These are phyloP conservation scores for Plasmopara muralis DNA, from an alignment of 352 stramenopile genomes.

Conservation along the genomic window DNA sequence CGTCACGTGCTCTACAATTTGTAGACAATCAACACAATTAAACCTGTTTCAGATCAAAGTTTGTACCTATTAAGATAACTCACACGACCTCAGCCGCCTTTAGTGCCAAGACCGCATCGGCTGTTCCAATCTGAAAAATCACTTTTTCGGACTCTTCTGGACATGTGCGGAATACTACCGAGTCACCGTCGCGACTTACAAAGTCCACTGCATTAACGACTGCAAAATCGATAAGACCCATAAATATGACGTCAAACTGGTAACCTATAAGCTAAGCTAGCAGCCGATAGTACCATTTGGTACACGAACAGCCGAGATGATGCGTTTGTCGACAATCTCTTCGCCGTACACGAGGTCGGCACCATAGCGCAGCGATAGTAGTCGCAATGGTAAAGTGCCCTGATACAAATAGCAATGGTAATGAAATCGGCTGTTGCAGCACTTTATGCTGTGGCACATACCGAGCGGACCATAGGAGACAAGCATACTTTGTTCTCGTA, in stretches of 20 bases:
- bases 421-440: neutral
- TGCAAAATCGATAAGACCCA: constrained; percentile 12
- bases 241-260: neutral
- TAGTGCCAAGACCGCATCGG: constrained; percentile 65
- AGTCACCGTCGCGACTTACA: constrained; percentile 75
- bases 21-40: neutral
- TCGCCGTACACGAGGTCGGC: constrained; percentile 91
- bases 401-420: constrained; percentile 13
- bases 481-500: constrained; percentile 75
- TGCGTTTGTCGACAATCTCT: constrained; percentile 93
- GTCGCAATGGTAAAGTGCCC: constrained; percentile 88
- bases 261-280: neutral
- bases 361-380: constrained; percentile 88
- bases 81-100: constrained; percentile 73
- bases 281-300: constrained; percentile 52
- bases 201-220: constrained; percentile 87
- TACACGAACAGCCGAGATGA: constrained; percentile 75
- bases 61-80: constrained; percentile 12
- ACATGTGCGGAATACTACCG: constrained; percentile 85
- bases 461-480: constrained; percentile 93
- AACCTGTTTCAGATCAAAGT: neutral
- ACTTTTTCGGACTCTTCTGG: constrained; percentile 71
- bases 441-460: constrained; percentile 27
- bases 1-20: constrained; percentile 56
- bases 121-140: constrained; percentile 88